Percentiles rank a stretch among this genome's conserved stretches.
phyloP scores from a whole-genome alignment of 805 yeast genomes.

The Naumovozyma dairenensis region DNA sequence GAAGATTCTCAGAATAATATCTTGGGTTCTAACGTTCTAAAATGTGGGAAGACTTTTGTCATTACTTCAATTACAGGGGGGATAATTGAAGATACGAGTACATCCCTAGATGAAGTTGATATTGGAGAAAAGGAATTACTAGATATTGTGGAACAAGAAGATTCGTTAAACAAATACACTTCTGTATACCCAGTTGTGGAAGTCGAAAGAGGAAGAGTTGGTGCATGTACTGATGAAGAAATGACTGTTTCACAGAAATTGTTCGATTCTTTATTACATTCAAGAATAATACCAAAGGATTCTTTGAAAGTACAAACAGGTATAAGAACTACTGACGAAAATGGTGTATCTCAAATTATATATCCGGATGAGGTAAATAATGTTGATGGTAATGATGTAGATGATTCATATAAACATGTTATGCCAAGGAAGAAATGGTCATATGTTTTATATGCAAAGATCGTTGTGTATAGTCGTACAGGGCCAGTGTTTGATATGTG shows the following conservation, averaged over 20 bases:
- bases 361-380: slow-evolving; percentile 35
- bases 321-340: slow-evolving; percentile 38
- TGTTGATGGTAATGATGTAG: slow-evolving; percentile 12
- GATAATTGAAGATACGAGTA: slow-evolving; percentile 43
- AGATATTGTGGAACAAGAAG: slow-evolving; percentile 16
- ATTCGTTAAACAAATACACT: slow-evolving; percentile 26
- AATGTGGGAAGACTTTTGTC: slow-evolving; percentile 62
- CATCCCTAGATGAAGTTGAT: slow-evolving; percentile 36
- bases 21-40: slow-evolving; percentile 61
- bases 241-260: slow-evolving; percentile 60
- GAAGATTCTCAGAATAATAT: slow-evolving; percentile 25
- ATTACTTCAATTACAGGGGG: slow-evolving; percentile 66
- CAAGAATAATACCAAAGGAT: slow-evolving; percentile 41
- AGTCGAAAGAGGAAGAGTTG: slow-evolving; percentile 61
- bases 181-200: slow-evolving; percentile 67
- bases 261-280: slow-evolving; percentile 49
- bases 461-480: slow-evolving; percentile 68
- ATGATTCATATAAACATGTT: slow-evolving; percentile 11
- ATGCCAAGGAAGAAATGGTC: slow-evolving; percentile 40
- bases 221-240: slow-evolving; percentile 82
- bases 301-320: slow-evolving; percentile 39
- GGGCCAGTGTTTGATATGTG: slow-evolving; percentile 77
- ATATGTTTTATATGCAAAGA: slow-evolving; percentile 57
- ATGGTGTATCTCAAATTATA: slow-evolving; percentile 39
- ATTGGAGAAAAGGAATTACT: slow-evolving; percentile 28